phyloP scores from a whole-genome alignment of 805 yeast genomes.

The Candida corydali region DNA sequence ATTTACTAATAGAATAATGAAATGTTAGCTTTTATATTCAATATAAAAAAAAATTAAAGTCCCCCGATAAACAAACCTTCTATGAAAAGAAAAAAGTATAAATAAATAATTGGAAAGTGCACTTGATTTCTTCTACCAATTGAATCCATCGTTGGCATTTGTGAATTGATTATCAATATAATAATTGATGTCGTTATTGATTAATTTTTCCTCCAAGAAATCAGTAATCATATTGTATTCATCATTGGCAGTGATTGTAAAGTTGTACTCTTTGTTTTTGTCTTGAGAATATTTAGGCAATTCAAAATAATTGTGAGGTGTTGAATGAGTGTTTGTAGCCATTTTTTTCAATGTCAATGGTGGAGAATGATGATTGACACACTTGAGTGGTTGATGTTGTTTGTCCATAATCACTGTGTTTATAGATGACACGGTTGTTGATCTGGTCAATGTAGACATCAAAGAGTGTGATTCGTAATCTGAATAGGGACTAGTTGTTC shows the following conservation, averaged over 20 bases:
- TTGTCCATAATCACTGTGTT: conserved; percentile 16
- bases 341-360: conserved; percentile 12
- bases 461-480: conserved; percentile 29
- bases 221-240: conserved; percentile 39
- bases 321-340: neutral
- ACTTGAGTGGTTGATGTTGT: conserved; percentile 3
- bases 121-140: conserved; percentile 2
- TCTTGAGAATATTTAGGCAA: conserved; percentile 27
- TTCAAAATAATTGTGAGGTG: conserved; percentile 21
- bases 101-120: neutral
- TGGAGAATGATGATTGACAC: conserved; percentile 4
- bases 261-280: conserved; percentile 12
- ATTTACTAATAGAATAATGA: no score
- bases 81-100: neutral
- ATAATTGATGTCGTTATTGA: conserved; percentile 34
- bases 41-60: no score
- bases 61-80: no score
- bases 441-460: conserved; percentile 37
- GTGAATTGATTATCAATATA: conserved; percentile 16
- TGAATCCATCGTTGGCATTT: conserved; percentile 2
- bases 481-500: conserved; percentile 36
- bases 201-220: conserved; percentile 36
- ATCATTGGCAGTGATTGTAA: conserved; percentile 21
- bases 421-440: conserved; percentile 38
- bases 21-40: no score